These are phyloP conservation scores for Lagerstroemia speciosa DNA, from an alignment of 345 rosid genomes.

Conservation along the genomic window DNA sequence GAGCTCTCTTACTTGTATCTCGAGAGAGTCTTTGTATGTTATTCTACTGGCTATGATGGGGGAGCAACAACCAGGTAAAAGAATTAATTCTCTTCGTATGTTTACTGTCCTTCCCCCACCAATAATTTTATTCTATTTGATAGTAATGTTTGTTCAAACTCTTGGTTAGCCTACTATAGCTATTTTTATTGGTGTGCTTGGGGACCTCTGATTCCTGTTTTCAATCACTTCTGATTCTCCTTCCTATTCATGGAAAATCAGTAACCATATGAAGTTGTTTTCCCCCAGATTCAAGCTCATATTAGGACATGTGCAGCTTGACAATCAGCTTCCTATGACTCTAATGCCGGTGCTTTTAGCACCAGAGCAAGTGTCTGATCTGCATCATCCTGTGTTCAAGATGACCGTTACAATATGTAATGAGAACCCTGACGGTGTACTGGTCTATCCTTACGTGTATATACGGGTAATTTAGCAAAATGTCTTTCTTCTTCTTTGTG, in stretches of 20 bases:
- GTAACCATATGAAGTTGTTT: background rate
- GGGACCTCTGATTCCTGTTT: background rate
- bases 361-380: constrained; percentile 63
- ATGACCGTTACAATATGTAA: constrained; percentile 74
- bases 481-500: background rate
- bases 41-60: constrained; percentile 85
- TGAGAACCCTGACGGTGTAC: constrained; percentile 66
- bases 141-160: too few species aligned
- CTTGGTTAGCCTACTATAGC: too few species aligned
- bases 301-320: constrained; percentile 78
- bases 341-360: constrained; percentile 89
- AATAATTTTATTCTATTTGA: background rate
- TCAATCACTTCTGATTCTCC: background rate
- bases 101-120: background rate
- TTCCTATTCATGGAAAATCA: too few species aligned
- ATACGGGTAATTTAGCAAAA: constrained; percentile 59
- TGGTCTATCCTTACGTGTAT: constrained; percentile 78
- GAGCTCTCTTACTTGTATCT: constrained; percentile 70
- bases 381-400: constrained; percentile 85
- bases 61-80: constrained; percentile 89
- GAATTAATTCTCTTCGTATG: background rate
- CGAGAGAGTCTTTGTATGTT: constrained; percentile 71
- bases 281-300: constrained; percentile 86
- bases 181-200: background rate
- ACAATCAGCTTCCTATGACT: constrained; percentile 92